Conservation (phyloP, 129 eudicot genomes). For the Artemisia annua region DNA sequence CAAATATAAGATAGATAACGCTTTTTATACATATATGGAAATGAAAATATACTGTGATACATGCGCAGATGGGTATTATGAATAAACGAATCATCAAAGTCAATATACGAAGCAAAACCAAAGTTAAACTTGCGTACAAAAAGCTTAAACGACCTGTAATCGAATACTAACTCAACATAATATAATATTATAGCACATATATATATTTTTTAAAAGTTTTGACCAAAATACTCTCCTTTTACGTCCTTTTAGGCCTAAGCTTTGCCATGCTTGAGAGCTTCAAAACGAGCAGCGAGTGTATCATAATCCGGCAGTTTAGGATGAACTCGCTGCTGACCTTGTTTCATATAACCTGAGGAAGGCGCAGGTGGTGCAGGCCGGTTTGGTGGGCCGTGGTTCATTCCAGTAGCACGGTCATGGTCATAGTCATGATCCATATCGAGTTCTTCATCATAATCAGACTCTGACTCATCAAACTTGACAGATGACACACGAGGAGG, state of each 20-base stretch:
- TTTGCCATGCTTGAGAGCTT: conserved; percentile 71
- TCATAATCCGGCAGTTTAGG: conserved; percentile 97
- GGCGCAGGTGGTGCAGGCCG: conserved; percentile 66
- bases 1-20: neutral
- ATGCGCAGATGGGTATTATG: conserved; percentile 3
- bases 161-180: too few relatives aligned
- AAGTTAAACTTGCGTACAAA: neutral
- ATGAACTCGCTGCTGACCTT: conserved; percentile 69
- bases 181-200: too few relatives aligned
- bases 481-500: conserved; percentile 45
- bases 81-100: conserved; percentile 26
- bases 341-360: conserved; percentile 14
- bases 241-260: conserved; percentile 13
- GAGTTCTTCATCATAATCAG: conserved; percentile 67
- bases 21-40: neutral
- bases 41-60: conserved; percentile 9
- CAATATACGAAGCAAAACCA: neutral
- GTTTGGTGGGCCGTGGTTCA: conserved; percentile 48
- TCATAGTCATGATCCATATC: conserved; percentile 46
- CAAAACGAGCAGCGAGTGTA: conserved; percentile 83
- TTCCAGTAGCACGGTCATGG: conserved; percentile 22
- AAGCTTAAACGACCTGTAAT: neutral
- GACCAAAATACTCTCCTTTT: neutral
- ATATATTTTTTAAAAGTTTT: too few relatives aligned
- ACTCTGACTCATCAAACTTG: conserved; percentile 76